These are phyloP conservation scores for Trypanosoma vivax DNA, from an alignment of 208 protist genomes.

Conservation along the genomic window DNA sequence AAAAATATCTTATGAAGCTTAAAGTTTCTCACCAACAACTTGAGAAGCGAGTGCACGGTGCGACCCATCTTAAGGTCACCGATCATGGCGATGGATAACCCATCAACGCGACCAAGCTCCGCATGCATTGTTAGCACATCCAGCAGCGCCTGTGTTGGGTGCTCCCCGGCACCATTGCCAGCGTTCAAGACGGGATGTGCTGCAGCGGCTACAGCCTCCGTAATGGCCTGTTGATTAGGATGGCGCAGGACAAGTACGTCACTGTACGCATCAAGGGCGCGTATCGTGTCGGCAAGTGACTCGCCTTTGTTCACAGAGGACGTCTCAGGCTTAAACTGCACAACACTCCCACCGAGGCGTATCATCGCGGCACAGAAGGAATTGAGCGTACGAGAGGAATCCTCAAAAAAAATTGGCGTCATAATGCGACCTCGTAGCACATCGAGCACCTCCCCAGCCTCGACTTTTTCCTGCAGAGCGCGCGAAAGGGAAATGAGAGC, in stretches of 20 bases:
- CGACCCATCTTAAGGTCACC: constrained; percentile 97
- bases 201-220: constrained; percentile 45
- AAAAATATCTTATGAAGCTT: constrained; percentile 79
- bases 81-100: constrained; percentile 91
- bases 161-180: constrained; percentile 96
- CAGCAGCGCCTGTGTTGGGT: constrained; percentile 97
- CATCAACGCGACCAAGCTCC: constrained; percentile 89
- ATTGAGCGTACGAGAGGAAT: constrained; percentile 68
- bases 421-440: constrained; percentile 68
- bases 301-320: constrained; percentile 84
- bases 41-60: constrained; percentile 94
- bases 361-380: constrained; percentile 83
- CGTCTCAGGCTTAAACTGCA: constrained; percentile 76
- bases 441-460: constrained; percentile 42
- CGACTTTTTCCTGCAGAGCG: constrained; percentile 35
- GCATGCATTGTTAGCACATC: constrained; percentile 95
- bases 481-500: constrained; percentile 50
- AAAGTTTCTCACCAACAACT: constrained; percentile 88
- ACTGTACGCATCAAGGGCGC: constrained; percentile 81
- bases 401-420: constrained; percentile 85
- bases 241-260: constrained; percentile 96
- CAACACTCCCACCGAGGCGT: constrained; percentile 69
- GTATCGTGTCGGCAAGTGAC: constrained; percentile 79
- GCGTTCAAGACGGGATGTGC: constrained; percentile 93
- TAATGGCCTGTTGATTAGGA: constrained; percentile 82